phyloP scores from a whole-genome alignment of 768 basidiomycete species.

The Agrocybe pediades region DNA sequence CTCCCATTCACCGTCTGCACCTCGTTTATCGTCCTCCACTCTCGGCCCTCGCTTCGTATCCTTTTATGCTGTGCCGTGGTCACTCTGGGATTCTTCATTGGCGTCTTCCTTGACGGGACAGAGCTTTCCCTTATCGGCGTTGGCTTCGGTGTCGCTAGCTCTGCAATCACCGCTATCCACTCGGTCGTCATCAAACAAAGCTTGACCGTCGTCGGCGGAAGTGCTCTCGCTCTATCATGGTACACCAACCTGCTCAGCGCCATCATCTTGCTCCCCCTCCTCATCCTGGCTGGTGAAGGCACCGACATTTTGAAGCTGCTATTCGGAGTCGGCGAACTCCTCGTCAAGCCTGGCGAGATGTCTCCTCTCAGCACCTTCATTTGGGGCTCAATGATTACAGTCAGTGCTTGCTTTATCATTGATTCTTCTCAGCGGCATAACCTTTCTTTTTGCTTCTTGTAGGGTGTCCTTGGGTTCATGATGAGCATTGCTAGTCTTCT shows the following conservation, averaged over 20 bases:
- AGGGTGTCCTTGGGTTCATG: slow-evolving; percentile 89
- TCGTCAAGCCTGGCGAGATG: slow-evolving; percentile 39
- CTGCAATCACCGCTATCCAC: slow-evolving; percentile 85
- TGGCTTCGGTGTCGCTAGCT: slow-evolving; percentile 80
- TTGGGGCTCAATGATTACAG: slow-evolving; percentile 79
- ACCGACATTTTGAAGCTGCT: slow-evolving; percentile 64
- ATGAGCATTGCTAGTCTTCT: slow-evolving; percentile 93
- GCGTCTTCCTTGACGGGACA: slow-evolving; percentile 78
- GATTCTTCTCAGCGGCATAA: too few species aligned
- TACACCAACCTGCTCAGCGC: slow-evolving; percentile 88
- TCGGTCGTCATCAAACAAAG: slow-evolving; percentile 94
- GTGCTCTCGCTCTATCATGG: slow-evolving; percentile 86
- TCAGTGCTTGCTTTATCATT: slow-evolving; percentile 31
- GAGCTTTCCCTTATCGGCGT: slow-evolving; percentile 65
- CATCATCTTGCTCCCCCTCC: slow-evolving; percentile 67
- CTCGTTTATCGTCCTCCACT: slow-evolving; percentile 76
- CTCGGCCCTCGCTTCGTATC: slow-evolving; percentile 76
- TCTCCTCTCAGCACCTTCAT: slow-evolving; percentile 65
- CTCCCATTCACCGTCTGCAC: slow-evolving; percentile 91
- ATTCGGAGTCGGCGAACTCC: slow-evolving; percentile 42
- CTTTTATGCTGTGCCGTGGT: slow-evolving; percentile 78
- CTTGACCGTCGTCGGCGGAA: slow-evolving; percentile 77
- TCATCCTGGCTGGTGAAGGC: slow-evolving; percentile 77
- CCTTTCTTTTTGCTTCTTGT: too few species aligned
- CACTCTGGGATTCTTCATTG: slow-evolving; percentile 90